A percentile compares a stretch with the other conserved stretches of the same genome.
phyloP scores from a whole-genome alignment of 768 basidiomycete genomes.

The Boletus insuetus region DNA sequence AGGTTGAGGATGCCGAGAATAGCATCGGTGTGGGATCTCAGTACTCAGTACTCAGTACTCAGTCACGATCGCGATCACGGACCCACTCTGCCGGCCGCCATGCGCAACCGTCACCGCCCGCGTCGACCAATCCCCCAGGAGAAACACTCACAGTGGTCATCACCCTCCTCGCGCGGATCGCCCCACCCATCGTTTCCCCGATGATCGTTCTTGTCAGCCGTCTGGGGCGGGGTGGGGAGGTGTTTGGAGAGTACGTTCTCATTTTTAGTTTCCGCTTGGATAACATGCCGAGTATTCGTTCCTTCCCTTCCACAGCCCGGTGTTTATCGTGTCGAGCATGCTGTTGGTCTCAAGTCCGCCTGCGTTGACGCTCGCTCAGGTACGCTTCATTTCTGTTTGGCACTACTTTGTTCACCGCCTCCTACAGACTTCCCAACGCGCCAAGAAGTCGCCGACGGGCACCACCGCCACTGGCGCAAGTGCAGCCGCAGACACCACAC shows the following conservation, averaged over 20 bases:
- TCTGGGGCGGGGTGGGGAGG: constrained; percentile 35
- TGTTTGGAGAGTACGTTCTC: constrained; percentile 72
- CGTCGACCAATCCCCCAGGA: constrained; percentile 39
- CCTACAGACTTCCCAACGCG: no score
- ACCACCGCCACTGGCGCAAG: neutral
- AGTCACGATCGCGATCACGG: neutral
- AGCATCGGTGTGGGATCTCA: no score
- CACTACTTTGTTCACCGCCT: no score
- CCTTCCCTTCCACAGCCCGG: constrained; percentile 50
- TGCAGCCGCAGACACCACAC: neutral
- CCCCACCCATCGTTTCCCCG: constrained; percentile 76
- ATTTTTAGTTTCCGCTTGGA: neutral
- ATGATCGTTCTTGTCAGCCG: constrained; percentile 63
- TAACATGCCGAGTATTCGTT: neutral
- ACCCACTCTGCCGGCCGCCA: neutral
- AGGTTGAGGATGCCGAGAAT: neutral
- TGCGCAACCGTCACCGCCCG: neutral
- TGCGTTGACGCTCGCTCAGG: no score
- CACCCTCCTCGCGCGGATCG: constrained; percentile 79
- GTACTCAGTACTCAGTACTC: no score
- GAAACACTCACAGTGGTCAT: constrained; percentile 85
- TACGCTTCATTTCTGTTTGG: no score
- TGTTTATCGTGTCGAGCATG: constrained; percentile 83
- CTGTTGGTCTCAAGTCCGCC: constrained; percentile 55
- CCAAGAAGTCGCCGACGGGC: no score